Percentiles rank a stretch among this genome's conserved stretches.
Conservation (phyloP, 108 stramenopile species). For the Fragilaria crotonensis region DNA sequence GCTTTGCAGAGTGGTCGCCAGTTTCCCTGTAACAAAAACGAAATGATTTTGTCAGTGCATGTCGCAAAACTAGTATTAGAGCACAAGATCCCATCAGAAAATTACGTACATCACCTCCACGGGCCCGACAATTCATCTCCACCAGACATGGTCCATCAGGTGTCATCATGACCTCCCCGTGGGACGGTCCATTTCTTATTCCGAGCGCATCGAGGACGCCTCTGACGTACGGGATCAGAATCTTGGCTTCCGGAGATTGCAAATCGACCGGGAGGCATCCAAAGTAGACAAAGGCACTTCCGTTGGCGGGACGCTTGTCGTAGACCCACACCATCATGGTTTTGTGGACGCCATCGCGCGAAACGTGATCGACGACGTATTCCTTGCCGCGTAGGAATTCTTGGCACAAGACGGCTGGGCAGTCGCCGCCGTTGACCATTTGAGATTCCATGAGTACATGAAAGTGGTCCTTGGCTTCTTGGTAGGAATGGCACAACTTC, state of each 20-base stretch:
- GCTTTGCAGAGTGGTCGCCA: constrained; percentile 73
- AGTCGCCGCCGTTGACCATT: constrained; percentile 37
- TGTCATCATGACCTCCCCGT: constrained; percentile 74
- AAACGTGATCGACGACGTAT: constrained; percentile 76
- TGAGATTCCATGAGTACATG: constrained; percentile 30
- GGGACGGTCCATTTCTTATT: constrained; percentile 60
- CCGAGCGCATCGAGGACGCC: constrained; percentile 67
- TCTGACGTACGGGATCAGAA: constrained; percentile 75
- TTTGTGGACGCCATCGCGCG: constrained; percentile 70
- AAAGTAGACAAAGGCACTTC: constrained; percentile 83
- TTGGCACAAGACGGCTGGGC: constrained; percentile 33
- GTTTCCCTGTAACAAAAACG: constrained; percentile 35
- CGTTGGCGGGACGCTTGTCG: constrained; percentile 83
- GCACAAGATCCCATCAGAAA: neutral
- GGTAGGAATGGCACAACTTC: constrained; percentile 34
- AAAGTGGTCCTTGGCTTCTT: constrained; percentile 48
- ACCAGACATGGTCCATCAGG: constrained; percentile 84
- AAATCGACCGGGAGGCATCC: constrained; percentile 26
- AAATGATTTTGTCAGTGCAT: neutral
- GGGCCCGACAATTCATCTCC: constrained; percentile 91
- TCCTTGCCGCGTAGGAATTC: constrained; percentile 49
- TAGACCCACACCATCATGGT: constrained; percentile 85
- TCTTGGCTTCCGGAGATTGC: constrained; percentile 43
- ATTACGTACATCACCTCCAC: constrained; percentile 71
- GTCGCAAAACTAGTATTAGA: neutral